Evolutionary conservation across 306 rosid species (phyloP), one percentile per base, ranked within the genome.

Genomic region (Macrotyloma uniflorum): DNA sequence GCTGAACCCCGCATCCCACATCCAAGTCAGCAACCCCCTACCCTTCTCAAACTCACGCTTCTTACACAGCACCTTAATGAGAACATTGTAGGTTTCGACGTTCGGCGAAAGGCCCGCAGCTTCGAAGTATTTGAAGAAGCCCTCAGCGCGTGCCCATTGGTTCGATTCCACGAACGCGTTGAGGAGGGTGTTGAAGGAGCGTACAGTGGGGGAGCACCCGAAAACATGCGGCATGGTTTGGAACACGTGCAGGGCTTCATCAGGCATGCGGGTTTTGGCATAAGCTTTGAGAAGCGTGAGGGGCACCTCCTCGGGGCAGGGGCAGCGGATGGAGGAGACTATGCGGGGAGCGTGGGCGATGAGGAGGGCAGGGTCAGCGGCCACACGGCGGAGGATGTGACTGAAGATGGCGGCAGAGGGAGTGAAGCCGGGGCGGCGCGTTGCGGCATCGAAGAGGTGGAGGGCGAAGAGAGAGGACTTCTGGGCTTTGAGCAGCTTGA

Each of bases 201-300:
- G 83, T 13, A 88, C 46, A 1, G 87, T 89, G 0, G 96, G 97
- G 13, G n/a, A 3, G 71, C 99, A 95, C 5, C 97, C 87, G 22
- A 93, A 95, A 75, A 89, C 83, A n/a, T 82, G 89, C 4, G 38
- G 84, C 98, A 95, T 95, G 26, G 83, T 77, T 22, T 84, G 91
- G 82, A 95, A 93, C 28, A 82, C 64, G 23, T 83, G 61, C 9
- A 90, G 51, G 2, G 98, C 97, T 78, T 91, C 68, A n/a, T 90
- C 88, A 8, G 98, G 88, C 97, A 91, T 90, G 14, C 89, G 89
- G 81, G 79, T 70, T 70, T 93, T 93, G 40, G 91, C 86, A 46
- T 93, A 96, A 51, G 94, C 93, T 76, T 96, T 90, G 43, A 96
- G 83, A 42, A 83, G 90, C 13, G 91, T 82, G 79, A 93, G 84